These are phyloP conservation scores for Vitis vinifera DNA, from an alignment of 164 flowering plant genomes.

Conservation along the genomic window ASM3070453v1 NC_081805.1:26672501-26673000, in stretches of 20 bases:
- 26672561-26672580: conserved; percentile 10
- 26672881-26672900: too few relatives aligned
- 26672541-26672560: not conserved
- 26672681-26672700: not conserved
- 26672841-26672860: too few relatives aligned
- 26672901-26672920: too few relatives aligned
- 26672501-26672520: not conserved
- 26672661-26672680: conserved; percentile 44
- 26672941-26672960: too few relatives aligned
- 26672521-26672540: not conserved
- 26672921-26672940: too few relatives aligned
- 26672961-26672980: too few relatives aligned
- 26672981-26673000: too few relatives aligned
- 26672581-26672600: conserved; percentile 5
- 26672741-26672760: not conserved
- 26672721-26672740: not conserved
- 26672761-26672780: too few relatives aligned
- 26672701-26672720: not conserved
- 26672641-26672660: conserved; percentile 50
- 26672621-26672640: conserved; percentile 31
- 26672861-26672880: too few relatives aligned
- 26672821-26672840: too few relatives aligned
- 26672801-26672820: too few relatives aligned
- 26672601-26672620: conserved; percentile 3
- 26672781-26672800: too few relatives aligned